Evolutionary conservation across 257 asterid species (phyloP), one percentile per base, ranked within the genome.

Genomic region (Nicotiana benthamiana): DNA sequence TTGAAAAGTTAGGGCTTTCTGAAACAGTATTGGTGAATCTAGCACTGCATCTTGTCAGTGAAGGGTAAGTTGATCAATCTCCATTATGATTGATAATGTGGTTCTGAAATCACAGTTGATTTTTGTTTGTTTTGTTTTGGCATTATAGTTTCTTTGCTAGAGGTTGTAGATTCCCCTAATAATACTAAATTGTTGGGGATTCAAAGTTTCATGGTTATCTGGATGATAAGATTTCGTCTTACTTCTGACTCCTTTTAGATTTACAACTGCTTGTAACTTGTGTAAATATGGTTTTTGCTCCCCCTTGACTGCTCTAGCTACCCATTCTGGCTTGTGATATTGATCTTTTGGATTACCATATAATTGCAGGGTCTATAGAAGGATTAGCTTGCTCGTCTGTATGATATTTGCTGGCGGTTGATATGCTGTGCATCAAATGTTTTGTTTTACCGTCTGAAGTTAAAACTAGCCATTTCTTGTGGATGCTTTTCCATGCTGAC

Each of bases 321-420:
- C 70, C 82, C 88, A 83, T 90, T 83, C 83, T 89, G 83, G 90
- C 88, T 83, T 88, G 93, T 77, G 82, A 87, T 89, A 92, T 95
- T 95, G 97, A 96, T 96, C 82, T 85, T 94, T 90, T 90, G 97
- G 99, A 91, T 92, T 94, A 97, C 81, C 93, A 84, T 89, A 96
- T 87, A 91, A 94, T 94, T 96, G 99, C 99, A 96, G 99, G 99
- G 90, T 87, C 89, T 88, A 87, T 96, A 93, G 93, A 91, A 82
- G 98, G 98, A 94, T 92, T 96, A 92, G 93, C 97, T 67, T 90
- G 97, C 97, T 92, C 97, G 87, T 92, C 92, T 92, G 83, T 91
- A 86, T 92, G 93, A 94, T 94, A 89, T 88, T 91, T 90, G 94
- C 97, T 90, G 99, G 98, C 92, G 99, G 97, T 92, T 96, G 98